Evolutionary conservation across 2,329 filamentous ascomycete genomes (phyloP).

Genomic region (Hypomyces rosellus): DNA sequence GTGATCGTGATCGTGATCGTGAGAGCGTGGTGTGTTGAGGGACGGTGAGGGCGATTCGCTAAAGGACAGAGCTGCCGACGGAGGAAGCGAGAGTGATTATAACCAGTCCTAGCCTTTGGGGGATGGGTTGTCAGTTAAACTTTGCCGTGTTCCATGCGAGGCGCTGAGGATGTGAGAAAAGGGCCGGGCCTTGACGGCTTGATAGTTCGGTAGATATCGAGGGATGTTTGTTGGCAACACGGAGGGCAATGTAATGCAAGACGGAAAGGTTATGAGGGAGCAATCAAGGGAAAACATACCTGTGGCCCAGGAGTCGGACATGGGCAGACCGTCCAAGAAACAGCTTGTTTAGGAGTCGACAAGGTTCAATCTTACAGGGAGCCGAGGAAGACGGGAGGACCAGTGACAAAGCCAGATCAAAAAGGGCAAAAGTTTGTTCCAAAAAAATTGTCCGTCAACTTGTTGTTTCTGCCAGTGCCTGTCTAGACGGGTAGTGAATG

Average conservation of each 20-base stretch:
- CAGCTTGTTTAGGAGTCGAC: neutral
- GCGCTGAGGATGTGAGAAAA: neutral
- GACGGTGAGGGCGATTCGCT: neutral
- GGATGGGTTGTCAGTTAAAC: neutral
- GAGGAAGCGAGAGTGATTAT: neutral
- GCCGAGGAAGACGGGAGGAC: constrained; percentile 2
- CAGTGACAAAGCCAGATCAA: neutral
- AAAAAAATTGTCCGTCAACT: neutral
- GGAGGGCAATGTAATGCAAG: no score
- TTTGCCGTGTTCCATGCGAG: neutral
- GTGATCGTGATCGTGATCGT: neutral
- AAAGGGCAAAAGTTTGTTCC: constrained; percentile 3
- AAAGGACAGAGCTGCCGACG: neutral
- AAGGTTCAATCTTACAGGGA: constrained; percentile 2
- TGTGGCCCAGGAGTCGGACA: constrained; percentile 7
- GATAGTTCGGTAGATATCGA: no score
- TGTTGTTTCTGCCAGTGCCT: neutral
- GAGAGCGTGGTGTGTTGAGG: neutral
- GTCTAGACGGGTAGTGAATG: constrained; percentile 4
- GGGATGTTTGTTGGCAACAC: no score
- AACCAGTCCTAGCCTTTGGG: neutral
- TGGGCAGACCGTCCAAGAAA: constrained; percentile 6
- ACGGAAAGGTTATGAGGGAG: neutral
- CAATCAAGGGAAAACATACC: constrained; percentile 6
- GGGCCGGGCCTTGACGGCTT: no score